Conservation (phyloP, 2,329 filamentous ascomycete genomes). For the Pyricularia sp. region DNA sequence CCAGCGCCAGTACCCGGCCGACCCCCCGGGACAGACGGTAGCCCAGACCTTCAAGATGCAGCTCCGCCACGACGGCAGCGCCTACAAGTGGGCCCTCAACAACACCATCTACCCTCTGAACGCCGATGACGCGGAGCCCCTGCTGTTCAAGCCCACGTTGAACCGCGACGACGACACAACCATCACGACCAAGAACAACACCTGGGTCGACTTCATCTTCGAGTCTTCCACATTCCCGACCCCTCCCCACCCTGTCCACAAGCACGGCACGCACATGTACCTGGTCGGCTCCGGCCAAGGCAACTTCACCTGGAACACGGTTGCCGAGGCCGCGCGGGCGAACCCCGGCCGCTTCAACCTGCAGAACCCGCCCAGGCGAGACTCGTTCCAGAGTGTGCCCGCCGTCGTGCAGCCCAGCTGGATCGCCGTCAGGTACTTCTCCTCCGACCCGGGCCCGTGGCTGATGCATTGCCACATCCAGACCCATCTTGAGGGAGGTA, state of each 20-base stretch:
- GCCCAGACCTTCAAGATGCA: conserved; percentile 35
- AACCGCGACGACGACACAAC: conserved; percentile 28
- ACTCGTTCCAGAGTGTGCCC: conserved; percentile 32
- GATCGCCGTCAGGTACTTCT: conserved; percentile 44
- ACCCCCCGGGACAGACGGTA: conserved; percentile 28
- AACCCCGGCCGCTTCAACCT: conserved; percentile 46
- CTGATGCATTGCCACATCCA: conserved; percentile 48
- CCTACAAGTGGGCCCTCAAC: conserved; percentile 46
- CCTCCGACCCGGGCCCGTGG: conserved; percentile 42
- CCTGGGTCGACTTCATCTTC: conserved; percentile 49
- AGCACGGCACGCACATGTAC: conserved; percentile 53
- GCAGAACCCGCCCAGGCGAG: conserved; percentile 41
- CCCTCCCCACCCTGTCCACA: conserved; percentile 53
- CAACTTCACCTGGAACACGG: conserved; percentile 39
- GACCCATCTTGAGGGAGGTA: conserved; percentile 43
- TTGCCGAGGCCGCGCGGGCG: conserved; percentile 39
- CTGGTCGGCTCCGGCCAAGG: conserved; percentile 42
- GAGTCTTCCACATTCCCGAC: conserved; percentile 31
- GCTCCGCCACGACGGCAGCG: conserved; percentile 29
- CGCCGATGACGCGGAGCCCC: conserved; percentile 27
- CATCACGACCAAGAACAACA: conserved; percentile 32
- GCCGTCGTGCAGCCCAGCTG: conserved; percentile 24
- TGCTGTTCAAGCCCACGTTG: conserved; percentile 33
- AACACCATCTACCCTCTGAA: conserved; percentile 28
- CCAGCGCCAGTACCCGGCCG: conserved; percentile 37